Conservation (phyloP, 176 grass and related monocot genomes). For the Olyra latifolia region DNA sequence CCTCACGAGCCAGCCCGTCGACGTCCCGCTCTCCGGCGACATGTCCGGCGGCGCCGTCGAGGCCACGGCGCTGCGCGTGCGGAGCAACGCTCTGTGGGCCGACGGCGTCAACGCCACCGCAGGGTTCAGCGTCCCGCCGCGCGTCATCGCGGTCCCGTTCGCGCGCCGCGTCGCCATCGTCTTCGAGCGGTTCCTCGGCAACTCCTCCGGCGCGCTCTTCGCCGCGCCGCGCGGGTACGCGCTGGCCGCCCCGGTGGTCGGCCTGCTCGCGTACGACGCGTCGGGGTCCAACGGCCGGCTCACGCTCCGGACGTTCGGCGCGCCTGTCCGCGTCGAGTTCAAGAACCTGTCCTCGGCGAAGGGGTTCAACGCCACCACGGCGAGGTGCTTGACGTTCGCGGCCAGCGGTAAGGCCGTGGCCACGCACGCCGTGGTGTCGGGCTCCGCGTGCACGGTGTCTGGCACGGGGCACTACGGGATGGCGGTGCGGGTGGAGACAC, state of each 20-base stretch:
- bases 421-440: constrained; percentile 29
- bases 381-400: constrained; percentile 45
- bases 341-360: background rate
- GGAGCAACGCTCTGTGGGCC: constrained; percentile 46
- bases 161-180: constrained; percentile 48
- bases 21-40: constrained; percentile 4
- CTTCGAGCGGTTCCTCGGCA: constrained; percentile 32
- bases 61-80: constrained; percentile 45
- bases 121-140: constrained; percentile 37
- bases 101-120: constrained; percentile 31
- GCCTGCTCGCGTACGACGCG: constrained; percentile 48
- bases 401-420: constrained; percentile 18
- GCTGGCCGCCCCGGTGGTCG: constrained; percentile 36
- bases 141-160: constrained; percentile 40
- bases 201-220: background rate
- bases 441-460: constrained; percentile 32
- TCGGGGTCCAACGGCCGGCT: constrained; percentile 27
- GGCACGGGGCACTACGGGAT: constrained; percentile 49
- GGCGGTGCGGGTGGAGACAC: constrained; percentile 19
- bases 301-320: constrained; percentile 28
- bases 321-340: constrained; percentile 43
- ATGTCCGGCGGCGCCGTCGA: constrained; percentile 3
- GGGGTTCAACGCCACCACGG: constrained; percentile 27
- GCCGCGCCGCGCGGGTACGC: constrained; percentile 27
- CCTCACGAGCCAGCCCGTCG: constrained; percentile 30